phyloP scores from a whole-genome alignment of 2,329 filamentous ascomycete genomes.

The Dothideomycetidae sp. region DNA sequence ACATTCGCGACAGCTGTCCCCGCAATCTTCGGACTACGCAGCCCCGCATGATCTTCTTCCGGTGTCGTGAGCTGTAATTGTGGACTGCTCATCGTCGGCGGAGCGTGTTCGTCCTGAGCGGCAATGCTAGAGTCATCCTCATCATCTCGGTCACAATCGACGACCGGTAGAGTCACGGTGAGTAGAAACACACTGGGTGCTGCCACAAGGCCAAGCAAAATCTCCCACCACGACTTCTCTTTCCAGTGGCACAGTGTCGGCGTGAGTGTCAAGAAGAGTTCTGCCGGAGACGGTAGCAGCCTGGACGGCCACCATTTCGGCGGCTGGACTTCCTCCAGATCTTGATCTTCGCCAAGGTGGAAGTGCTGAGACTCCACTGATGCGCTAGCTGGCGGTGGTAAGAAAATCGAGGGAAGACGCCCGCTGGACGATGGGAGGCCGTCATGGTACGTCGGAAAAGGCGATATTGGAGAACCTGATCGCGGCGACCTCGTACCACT shows the following conservation, averaged over 20 bases:
- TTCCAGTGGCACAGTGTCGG: constrained; percentile 74
- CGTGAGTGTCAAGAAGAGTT: constrained; percentile 62
- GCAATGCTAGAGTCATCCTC: constrained; percentile 25
- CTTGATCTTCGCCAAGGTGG: constrained; percentile 26
- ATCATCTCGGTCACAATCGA: constrained; percentile 52
- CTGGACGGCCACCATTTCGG: constrained; percentile 72
- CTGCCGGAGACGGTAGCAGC: constrained; percentile 55
- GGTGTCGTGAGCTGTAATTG: constrained; percentile 1
- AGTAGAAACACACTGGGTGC: constrained; percentile 84
- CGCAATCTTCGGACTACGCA: constrained; percentile 1
- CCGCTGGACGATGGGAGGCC: constrained; percentile 30
- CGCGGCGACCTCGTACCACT: constrained; percentile 15
- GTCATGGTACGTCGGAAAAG: constrained; percentile 54
- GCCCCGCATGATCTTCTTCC: constrained; percentile 7
- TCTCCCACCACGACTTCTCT: constrained; percentile 73
- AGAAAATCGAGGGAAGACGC: constrained; percentile 40
- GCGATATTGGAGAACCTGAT: constrained; percentile 35
- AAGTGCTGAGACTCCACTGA: constrained; percentile 37
- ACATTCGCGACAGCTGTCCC: constrained; percentile 7
- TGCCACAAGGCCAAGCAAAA: constrained; percentile 64
- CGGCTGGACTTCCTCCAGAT: constrained; percentile 18
- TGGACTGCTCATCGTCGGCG: constrained; percentile 3
- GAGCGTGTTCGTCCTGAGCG: neutral
- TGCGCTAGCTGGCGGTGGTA: constrained; percentile 37
- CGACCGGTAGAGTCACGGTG: constrained; percentile 80